Percentiles rank a stretch among this genome's conserved stretches.
These are phyloP conservation scores for Chlamydomonas sphaeroides DNA, from an alignment of 139 green algal species.

Conservation along the genomic window DNA sequence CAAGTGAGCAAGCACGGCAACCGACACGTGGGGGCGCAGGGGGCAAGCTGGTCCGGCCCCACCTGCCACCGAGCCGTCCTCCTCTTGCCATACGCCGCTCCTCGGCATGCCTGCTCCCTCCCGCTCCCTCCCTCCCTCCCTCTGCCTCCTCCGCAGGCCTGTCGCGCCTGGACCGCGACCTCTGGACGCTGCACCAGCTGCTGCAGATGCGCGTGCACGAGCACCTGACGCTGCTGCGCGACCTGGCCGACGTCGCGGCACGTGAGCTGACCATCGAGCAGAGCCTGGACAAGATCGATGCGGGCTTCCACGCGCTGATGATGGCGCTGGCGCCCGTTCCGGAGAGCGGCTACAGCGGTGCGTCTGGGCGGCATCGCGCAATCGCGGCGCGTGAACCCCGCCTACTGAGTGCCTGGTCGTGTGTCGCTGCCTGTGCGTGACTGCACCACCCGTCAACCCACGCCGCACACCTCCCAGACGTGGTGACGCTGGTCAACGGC, in stretches of 20 bases:
- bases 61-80: not conserved
- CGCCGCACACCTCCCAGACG: constrained; percentile 30
- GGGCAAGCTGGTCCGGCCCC: too few species aligned
- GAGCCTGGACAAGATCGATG: constrained; percentile 38
- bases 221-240: constrained; percentile 45
- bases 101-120: too few species aligned
- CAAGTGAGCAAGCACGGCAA: too few species aligned
- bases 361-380: too few species aligned
- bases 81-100: too few species aligned
- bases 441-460: too few species aligned
- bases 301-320: constrained; percentile 26
- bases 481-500: constrained; percentile 44
- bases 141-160: not conserved
- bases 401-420: too few species aligned
- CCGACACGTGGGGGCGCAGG: too few species aligned
- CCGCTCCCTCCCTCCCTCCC: too few species aligned
- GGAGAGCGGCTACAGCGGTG: constrained; percentile 31
- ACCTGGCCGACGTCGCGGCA: constrained; percentile 51
- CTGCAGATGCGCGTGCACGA: constrained; percentile 37
- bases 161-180: constrained; percentile 27
- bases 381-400: too few species aligned
- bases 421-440: too few species aligned
- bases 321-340: constrained; percentile 25
- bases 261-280: constrained; percentile 58
- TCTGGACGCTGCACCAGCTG: constrained; percentile 47